Conservation (phyloP, 495 filamentous ascomycete species). For the Parathielavia appendiculata region DNA sequence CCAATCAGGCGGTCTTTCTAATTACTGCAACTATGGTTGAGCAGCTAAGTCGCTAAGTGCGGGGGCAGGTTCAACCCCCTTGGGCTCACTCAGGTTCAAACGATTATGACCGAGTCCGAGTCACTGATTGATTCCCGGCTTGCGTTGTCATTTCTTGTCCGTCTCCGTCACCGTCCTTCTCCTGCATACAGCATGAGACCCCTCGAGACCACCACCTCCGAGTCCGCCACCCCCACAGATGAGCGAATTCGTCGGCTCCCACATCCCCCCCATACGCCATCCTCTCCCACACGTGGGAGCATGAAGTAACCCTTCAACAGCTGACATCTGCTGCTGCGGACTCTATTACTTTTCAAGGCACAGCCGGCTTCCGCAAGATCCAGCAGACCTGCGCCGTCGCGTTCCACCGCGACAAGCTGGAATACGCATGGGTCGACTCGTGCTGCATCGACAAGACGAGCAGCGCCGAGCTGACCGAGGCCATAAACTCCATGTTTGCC, state of each 20-base stretch:
- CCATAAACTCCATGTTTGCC: conserved; percentile 9
- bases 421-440: conserved; percentile 35
- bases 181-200: neutral
- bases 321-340: neutral
- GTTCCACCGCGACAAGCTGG: conserved; percentile 8
- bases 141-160: too few species aligned
- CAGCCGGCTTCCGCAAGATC: conserved; percentile 25
- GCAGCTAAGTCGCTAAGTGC: too few species aligned
- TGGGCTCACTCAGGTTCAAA: too few species aligned
- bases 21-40: too few species aligned
- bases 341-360: neutral
- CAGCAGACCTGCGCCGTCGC: conserved; percentile 20
- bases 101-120: too few species aligned
- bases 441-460: conserved; percentile 26
- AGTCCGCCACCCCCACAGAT: neutral
- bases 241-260: neutral
- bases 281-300: conserved; percentile 18
- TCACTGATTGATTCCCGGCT: too few species aligned
- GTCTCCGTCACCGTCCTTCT: too few species aligned
- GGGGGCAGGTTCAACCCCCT: too few species aligned
- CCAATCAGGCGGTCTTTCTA: too few species aligned
- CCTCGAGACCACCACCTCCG: neutral
- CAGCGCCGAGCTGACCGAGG: conserved; percentile 6
- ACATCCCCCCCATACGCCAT: conserved; percentile 13
- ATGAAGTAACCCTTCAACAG: conserved; percentile 15